phyloP scores from a whole-genome alignment of 163 green algal genomes.

The Volvox carteri region DNA sequence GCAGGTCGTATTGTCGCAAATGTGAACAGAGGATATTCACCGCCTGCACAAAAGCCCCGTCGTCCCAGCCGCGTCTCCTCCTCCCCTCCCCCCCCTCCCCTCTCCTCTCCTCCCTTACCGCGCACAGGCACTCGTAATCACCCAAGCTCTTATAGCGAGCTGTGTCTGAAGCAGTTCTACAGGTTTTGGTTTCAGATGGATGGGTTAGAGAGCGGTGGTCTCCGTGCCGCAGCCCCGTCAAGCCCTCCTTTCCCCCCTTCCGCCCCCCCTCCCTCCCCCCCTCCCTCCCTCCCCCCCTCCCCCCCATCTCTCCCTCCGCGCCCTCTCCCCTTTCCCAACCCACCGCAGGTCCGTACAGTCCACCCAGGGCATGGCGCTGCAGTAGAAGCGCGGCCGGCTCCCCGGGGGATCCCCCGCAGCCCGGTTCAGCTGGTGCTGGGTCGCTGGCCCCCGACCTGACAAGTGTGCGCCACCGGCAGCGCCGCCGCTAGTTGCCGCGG shows the following conservation, averaged over 20 bases:
- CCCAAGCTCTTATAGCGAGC: no score
- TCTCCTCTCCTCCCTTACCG: no score
- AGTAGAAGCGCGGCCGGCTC: constrained; percentile 68
- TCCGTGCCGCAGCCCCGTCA: no score
- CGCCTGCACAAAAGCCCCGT: no score
- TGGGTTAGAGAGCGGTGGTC: no score
- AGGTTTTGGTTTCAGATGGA: no score
- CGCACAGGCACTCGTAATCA: no score
- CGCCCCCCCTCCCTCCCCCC: neutral
- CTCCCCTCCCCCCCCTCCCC: no score
- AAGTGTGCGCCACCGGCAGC: neutral
- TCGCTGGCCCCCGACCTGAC: neutral
- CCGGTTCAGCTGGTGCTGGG: constrained; percentile 20
- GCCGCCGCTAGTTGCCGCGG: constrained; percentile 32
- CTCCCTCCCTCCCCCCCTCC: neutral
- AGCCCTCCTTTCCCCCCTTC: neutral
- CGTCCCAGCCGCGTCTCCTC: no score
- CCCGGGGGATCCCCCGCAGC: constrained; percentile 31
- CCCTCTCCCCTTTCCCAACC: neutral
- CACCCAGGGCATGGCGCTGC: constrained; percentile 83
- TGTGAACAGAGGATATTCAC: no score
- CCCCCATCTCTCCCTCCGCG: no score
- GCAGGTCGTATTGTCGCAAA: no score
- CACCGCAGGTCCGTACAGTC: constrained; percentile 78
- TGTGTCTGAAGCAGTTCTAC: neutral